A percentile compares a stretch with the other conserved stretches of the same genome.
These are phyloP conservation scores for Fusarium longipes DNA, from an alignment of 2,329 filamentous ascomycete species.

Conservation along the genomic window DNA sequence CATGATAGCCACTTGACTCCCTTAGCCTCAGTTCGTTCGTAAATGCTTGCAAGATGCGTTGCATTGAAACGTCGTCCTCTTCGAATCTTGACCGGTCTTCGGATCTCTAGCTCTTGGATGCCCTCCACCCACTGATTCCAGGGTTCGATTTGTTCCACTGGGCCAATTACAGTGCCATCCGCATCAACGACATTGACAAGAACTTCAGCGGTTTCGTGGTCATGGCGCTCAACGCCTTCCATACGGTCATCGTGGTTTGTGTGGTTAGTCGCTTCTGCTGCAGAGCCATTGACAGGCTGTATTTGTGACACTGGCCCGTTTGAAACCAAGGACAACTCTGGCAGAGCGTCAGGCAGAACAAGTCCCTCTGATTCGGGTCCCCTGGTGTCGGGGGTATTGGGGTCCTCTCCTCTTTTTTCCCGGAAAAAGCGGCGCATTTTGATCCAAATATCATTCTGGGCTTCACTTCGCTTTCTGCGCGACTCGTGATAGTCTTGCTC, in stretches of 20 bases:
- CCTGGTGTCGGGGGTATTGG: slow-evolving; percentile 23
- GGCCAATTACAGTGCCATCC: slow-evolving; percentile 54
- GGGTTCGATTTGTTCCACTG: slow-evolving; percentile 51
- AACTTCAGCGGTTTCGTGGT: slow-evolving; percentile 18
- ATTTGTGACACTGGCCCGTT: slow-evolving; percentile 23
- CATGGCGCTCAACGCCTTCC: slow-evolving; percentile 38
- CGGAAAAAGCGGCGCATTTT: slow-evolving; percentile 52
- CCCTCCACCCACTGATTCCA: slow-evolving; percentile 56
- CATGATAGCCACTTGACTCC: slow-evolving; percentile 60
- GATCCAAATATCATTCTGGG: slow-evolving; percentile 44
- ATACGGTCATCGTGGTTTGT: slow-evolving; percentile 24
- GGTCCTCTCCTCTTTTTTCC: slow-evolving; percentile 46
- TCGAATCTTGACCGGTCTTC: slow-evolving; percentile 56
- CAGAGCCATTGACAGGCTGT: slow-evolving; percentile 3
- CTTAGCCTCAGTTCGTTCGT: slow-evolving; percentile 56
- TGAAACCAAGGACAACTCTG: slow-evolving; percentile 12
- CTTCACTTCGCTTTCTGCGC: slow-evolving; percentile 46
- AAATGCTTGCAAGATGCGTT: slow-evolving; percentile 55
- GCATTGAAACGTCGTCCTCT: slow-evolving; percentile 55
- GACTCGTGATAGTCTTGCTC: slow-evolving; percentile 49
- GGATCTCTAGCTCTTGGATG: slow-evolving; percentile 53
- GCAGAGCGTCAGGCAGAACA: slow-evolving; percentile 19
- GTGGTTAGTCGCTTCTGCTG: background rate
- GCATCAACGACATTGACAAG: slow-evolving; percentile 54
- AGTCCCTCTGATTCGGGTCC: slow-evolving; percentile 32